Evolutionary conservation across 345 rosid genomes (phyloP), one percentile per base, ranked within the genome.

Genomic region (Theobroma cacao): DNA sequence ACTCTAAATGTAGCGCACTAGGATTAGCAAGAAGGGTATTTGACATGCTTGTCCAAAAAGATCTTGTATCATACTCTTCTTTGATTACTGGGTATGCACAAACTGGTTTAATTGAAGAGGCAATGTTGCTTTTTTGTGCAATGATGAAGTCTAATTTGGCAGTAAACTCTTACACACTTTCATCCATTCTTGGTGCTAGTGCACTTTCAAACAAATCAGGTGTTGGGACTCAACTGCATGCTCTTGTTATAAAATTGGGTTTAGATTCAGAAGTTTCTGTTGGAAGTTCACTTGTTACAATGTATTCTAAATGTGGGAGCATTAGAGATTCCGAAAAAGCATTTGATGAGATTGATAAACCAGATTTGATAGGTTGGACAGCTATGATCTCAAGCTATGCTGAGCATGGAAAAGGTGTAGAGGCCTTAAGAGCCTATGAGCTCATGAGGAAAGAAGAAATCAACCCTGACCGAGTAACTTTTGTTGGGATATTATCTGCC

Each of bases 261-360:
- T 81, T 91, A 74, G 82, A 69, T 53, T 83, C 89, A 56, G 85
- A 90, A 74, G 88, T 79, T 61, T 87, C 91, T 22, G 90, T 91
- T 17, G 97, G 96, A 77, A 93, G 91, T 85, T 85, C 98, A 65
- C 85, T 93, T 63, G 84, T 87, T 68, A 85, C 85, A 75, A 86
- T 90, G 90, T 93, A 93, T 77, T 90, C 94, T 4, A 87, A 89
- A 85, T 88, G 85, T 73, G 96, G 96, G 82, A 80, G 90, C 85
- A 83, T 90, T 55, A 88, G 85, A 14, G 90, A 91, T 70, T 90
- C 91, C 77, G 55, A 74, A 65, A 87, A 75, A 83, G 87, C 92
- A 80, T 93, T 81, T 74, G 79, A 80, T 80, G 89, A 85, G 85
- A 91, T 91, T 72, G 78, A 78, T 58, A 82, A 55, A 18, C 93